Base-by-base conservation (phyloP, 1,284 basidiomycete species). In the Papiliotrema laurentii region DNA sequence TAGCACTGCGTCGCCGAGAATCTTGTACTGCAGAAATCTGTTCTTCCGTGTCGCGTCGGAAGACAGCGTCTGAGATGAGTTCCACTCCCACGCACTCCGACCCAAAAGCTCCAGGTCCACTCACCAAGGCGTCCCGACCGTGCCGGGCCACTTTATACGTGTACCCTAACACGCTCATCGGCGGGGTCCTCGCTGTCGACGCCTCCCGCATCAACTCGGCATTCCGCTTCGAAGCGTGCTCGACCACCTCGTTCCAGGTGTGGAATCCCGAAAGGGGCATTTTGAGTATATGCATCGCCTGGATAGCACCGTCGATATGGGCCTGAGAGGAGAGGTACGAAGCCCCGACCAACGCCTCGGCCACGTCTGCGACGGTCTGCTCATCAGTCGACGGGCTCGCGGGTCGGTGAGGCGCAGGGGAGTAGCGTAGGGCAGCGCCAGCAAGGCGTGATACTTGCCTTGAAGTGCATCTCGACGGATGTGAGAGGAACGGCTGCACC, bases 341-440 rank as follows among this genome's bases (percentile, higher is more conserved):
- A 1, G 69, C 66, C 4, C 54, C 69, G 26, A 71, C 55, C 10
- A 69, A 49, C 1, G 69, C 60, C 53, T 71, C 69, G 0, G 55
- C 52, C 1, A 71, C 64, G 43, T 71, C 69, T 5, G 69, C 69
- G 1, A 69, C 42, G 13, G 60, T 51, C 69, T 71, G 34, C 4
- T 5, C n/a, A 9, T 9, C n/a, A 18, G 34, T 33, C 26, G 14
- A 47, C 41, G 18, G 42, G 38, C 24, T 30, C 33, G 40, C 14
- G 24, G 3, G 18, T 39, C 16, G n/a, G 31, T 22, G 30, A 43
- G 24, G 18, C 39, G 39, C 11, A 49, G 14, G 18, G 27, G 19
- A 27, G 43, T 13, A 35, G 11, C 22, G 39, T 13, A 19, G 5
- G 3, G 5, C 9, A 31, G 30, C 9, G 16, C 30, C 30, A 31